Evolutionary conservation across 2,329 filamentous ascomycete genomes (phyloP).

Genomic region (Elsinoe fawcettii): DNA sequence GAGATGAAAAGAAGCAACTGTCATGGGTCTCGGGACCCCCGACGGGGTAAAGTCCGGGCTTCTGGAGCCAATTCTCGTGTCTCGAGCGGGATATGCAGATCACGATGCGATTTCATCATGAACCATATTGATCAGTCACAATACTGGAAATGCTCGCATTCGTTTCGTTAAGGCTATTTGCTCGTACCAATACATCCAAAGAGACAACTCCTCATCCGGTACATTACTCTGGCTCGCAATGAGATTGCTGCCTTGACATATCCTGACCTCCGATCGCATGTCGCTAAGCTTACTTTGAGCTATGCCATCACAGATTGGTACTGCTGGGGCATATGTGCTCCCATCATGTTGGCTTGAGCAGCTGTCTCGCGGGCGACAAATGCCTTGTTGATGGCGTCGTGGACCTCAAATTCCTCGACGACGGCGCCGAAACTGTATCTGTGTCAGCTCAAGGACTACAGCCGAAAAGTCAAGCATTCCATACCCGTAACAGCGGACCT

Average conservation of each 20-base stretch:
- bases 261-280: neutral
- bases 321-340: constrained; percentile 10
- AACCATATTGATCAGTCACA: neutral
- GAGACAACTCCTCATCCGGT: neutral
- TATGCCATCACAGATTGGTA: constrained; percentile 17
- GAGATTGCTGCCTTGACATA: neutral
- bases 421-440: constrained; percentile 55
- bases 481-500: constrained; percentile 88
- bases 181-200: constrained; percentile 4
- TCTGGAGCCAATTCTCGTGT: neutral
- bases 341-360: constrained; percentile 12
- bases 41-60: neutral
- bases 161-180: neutral
- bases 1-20: neutral
- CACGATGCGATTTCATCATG: neutral
- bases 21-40: neutral
- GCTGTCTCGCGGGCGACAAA: constrained; percentile 49
- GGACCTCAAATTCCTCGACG: constrained; percentile 64
- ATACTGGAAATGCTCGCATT: neutral
- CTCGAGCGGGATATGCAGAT: neutral
- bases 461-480: constrained; percentile 29
- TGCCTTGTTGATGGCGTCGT: constrained; percentile 67
- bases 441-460: constrained; percentile 11
- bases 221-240: neutral
- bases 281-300: neutral